Evolutionary conservation across 2,329 filamentous ascomycete genomes (phyloP).

Genomic region (Hymenoscyphus fructigenus): DNA sequence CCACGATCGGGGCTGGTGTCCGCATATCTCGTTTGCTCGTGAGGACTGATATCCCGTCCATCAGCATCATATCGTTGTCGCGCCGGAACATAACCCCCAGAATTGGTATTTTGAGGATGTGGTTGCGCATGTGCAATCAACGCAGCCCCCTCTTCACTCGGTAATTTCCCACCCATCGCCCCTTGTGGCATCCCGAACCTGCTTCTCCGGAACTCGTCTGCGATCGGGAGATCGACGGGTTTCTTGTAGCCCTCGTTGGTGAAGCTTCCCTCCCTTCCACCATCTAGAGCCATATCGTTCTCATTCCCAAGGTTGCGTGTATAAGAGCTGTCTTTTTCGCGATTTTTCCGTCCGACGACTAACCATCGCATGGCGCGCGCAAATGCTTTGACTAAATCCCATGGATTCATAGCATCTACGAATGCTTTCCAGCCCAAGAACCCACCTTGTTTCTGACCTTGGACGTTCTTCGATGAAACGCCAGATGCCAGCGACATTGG

Average conservation of each 20-base stretch:
- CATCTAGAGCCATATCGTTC: constrained; percentile 26
- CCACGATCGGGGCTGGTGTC: constrained; percentile 22
- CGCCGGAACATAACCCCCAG: constrained; percentile 30
- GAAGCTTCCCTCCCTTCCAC: constrained; percentile 9
- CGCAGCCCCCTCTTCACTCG: constrained; percentile 31
- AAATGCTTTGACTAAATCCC: constrained; percentile 80
- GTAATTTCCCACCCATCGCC: constrained; percentile 4
- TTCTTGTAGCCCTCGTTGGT: constrained; percentile 25
- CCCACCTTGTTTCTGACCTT: constrained; percentile 59
- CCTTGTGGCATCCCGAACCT: constrained; percentile 30
- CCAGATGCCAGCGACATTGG: constrained; percentile 36
- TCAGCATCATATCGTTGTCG: constrained; percentile 32
- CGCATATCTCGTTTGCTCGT: constrained; percentile 9
- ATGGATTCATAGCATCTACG: constrained; percentile 71
- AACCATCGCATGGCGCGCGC: constrained; percentile 67
- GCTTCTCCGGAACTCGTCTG: constrained; percentile 34
- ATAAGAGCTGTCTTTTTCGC: constrained; percentile 55
- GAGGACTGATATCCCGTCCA: constrained; percentile 30
- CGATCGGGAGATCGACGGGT: constrained; percentile 29
- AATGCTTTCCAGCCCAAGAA: constrained; percentile 64
- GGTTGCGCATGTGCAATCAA: constrained; percentile 35
- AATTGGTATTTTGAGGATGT: constrained; percentile 26
- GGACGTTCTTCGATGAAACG: constrained; percentile 41
- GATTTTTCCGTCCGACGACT: constrained; percentile 67
- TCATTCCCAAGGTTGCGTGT: constrained; percentile 21